These are phyloP conservation scores for Geosmithia flava DNA, from an alignment of 2,329 filamentous ascomycete genomes.

Conservation along the genomic window DNA sequence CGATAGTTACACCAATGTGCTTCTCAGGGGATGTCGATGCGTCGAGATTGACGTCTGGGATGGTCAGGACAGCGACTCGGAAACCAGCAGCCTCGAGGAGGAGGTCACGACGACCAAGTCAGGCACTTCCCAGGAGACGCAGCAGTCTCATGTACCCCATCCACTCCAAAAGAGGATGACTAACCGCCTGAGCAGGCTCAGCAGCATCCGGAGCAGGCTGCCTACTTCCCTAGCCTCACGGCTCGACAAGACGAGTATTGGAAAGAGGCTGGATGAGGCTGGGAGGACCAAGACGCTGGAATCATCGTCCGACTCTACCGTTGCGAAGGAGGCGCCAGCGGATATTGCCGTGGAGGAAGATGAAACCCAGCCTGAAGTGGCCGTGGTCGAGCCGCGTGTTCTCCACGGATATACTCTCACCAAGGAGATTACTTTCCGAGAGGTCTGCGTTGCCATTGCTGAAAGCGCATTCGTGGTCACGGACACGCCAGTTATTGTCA, in stretches of 20 bases:
- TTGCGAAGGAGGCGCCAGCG: background rate
- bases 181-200: background rate
- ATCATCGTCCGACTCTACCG: constrained; percentile 2
- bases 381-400: constrained; percentile 57
- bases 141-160: background rate
- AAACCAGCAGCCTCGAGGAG: constrained; percentile 39
- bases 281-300: constrained; percentile 1
- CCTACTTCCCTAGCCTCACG: constrained; percentile 28
- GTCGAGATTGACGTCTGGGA: constrained; percentile 96
- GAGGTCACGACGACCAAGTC: constrained; percentile 28
- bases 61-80: constrained; percentile 59
- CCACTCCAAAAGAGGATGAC: constrained; percentile 46
- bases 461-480: constrained; percentile 65
- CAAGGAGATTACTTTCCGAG: constrained; percentile 73
- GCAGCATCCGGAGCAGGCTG: constrained; percentile 40
- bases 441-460: constrained; percentile 70
- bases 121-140: constrained; percentile 29
- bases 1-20: constrained; percentile 73
- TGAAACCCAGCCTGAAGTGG: constrained; percentile 11
- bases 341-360: background rate
- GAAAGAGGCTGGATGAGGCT: constrained; percentile 25
- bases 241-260: constrained; percentile 35
- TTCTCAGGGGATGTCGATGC: constrained; percentile 77
- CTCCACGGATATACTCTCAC: constrained; percentile 86
- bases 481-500: constrained; percentile 82